Evolutionary conservation across 108 stramenopile species (phyloP), one percentile per base, ranked within the genome.

Genomic region (Aurantiochytrium sp.): DNA sequence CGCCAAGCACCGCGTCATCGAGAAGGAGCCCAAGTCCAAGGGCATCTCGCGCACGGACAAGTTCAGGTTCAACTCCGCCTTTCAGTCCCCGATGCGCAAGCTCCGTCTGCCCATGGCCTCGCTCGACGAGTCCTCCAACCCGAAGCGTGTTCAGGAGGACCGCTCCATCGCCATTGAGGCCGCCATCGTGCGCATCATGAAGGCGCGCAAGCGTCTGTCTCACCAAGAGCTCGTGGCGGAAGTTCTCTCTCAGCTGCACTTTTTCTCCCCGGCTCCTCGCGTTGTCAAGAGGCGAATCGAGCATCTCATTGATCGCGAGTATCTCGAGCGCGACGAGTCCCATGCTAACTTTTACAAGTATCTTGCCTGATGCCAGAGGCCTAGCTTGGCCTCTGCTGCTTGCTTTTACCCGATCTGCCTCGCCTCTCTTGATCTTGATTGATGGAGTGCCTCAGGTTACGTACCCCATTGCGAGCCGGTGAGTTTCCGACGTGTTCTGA

Each of bases 161-260:
- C 93, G 98, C 30, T 91, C 95, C 31, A 92, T 95, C 92, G 97
- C 98, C 34, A 99, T 99, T 86, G 99, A 99, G 93, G 99, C 99
- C 52, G 97, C 98, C 37, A 96, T 98, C 90, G 99, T 99, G 12
- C 96, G 99, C 87, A 99, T 97, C 92, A 99, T 99, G 99, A 99
- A 99, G 92, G 97, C 97, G n/a, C 92, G 97, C 86, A 98, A 98
- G 93, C 96, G 97, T 19, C 93, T 98, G 55, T 91, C 95, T 37
- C 99, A 99, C 90, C 97, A 98, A 89, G 96, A 98, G 87, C 93
- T 99, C 8, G 88, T 98, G 39, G 96, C 99, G 34, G 97, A 98
- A 89, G 99, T 99, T 52, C 88, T 99, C 65, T 94, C 95, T 3
- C 97, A 98, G 90, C 96, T 99, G 53, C 91, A 95, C 22, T 98